Conservation (phyloP, 139 green algal genomes). For the Coelastrella sp. region DNA sequence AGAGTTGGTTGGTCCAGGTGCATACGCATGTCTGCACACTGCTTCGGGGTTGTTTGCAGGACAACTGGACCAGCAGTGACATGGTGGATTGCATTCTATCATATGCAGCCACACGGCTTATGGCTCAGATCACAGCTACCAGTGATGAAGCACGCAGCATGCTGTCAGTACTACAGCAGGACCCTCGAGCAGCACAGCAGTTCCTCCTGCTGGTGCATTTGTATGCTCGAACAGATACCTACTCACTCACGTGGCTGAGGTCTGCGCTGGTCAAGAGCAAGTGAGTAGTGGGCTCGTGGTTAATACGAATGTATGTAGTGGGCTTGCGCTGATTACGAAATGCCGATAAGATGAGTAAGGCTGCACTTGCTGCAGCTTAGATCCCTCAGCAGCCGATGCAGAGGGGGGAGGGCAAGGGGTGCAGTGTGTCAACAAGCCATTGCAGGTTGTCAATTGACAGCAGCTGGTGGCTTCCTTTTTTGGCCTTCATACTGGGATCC, state of each 20-base stretch:
- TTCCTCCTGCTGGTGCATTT: constrained; percentile 83
- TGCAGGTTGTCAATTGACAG: too few species aligned
- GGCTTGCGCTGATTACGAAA: constrained; percentile 40
- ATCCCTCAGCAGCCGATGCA: too few species aligned
- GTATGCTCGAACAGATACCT: constrained; percentile 82
- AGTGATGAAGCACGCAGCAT: constrained; percentile 56
- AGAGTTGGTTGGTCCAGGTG: too few species aligned
- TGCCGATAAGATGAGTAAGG: too few species aligned
- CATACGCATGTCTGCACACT: too few species aligned
- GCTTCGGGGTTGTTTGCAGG: neutral
- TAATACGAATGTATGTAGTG: constrained; percentile 27
- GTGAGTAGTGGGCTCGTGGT: constrained; percentile 12
- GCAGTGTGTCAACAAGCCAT: too few species aligned
- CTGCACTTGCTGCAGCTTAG: too few species aligned
- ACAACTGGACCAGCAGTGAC: constrained; percentile 81
- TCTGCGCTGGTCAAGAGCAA: constrained; percentile 65
- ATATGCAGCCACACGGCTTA: constrained; percentile 78
- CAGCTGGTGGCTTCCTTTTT: too few species aligned
- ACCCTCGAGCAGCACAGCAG: constrained; percentile 74
- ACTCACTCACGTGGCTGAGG: constrained; percentile 69
- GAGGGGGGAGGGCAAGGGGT: too few species aligned
- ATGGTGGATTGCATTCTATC: constrained; percentile 90
- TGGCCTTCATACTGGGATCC: too few species aligned
- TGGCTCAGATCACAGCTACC: constrained; percentile 58
- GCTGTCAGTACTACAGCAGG: constrained; percentile 66